These are phyloP conservation scores for Neurospora sp. DNA, from an alignment of 495 filamentous ascomycete species.

Conservation along the genomic window DNA sequence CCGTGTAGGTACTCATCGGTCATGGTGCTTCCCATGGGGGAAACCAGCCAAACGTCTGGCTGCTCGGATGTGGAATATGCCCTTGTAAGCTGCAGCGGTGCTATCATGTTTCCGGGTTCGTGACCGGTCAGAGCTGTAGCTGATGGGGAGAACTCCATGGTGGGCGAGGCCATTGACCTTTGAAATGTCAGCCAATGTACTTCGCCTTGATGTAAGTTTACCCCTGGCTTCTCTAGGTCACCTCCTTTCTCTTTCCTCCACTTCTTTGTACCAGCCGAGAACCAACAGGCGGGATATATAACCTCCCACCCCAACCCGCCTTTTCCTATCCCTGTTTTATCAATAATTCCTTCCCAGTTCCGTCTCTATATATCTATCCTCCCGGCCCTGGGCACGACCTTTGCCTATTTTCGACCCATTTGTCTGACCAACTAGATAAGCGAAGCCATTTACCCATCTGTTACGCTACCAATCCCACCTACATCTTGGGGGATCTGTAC, in stretches of 20 bases:
- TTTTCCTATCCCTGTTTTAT: neutral
- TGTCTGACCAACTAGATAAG: neutral
- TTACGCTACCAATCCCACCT: neutral
- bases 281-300: neutral
- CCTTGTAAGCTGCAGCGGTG: neutral
- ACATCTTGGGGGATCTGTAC: neutral
- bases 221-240: neutral
- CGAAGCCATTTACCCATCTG: neutral
- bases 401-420: neutral
- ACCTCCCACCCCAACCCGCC: neutral
- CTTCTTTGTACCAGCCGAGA: neutral
- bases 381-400: neutral
- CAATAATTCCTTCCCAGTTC: neutral
- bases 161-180: neutral
- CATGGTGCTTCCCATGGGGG: neutral
- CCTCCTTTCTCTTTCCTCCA: neutral
- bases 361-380: neutral
- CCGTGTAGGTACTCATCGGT: neutral
- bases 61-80: neutral
- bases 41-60: neutral
- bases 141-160: neutral
- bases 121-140: neutral
- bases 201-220: neutral
- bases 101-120: neutral
- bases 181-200: neutral